phyloP scores from a whole-genome alignment of 139 green algal genomes.

The Auxenochlorella pyrenoidosa region DNA sequence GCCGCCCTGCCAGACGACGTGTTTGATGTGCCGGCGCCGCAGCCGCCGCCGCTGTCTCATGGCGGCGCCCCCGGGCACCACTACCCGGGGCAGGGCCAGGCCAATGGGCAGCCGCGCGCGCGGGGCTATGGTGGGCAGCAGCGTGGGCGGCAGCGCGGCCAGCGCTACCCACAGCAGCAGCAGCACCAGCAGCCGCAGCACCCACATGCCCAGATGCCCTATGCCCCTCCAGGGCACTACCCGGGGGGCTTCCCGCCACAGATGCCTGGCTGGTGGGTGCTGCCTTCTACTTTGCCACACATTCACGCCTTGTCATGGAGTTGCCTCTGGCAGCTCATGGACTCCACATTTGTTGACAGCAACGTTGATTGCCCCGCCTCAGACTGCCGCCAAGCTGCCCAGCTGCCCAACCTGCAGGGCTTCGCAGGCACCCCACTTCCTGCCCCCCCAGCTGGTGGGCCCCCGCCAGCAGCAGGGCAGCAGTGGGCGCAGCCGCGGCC shows the following conservation, averaged over 20 bases:
- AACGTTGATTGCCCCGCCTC: no score
- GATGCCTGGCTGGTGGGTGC: constrained; percentile 23
- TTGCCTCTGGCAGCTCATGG: no score
- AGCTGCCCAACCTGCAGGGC: neutral
- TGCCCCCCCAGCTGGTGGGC: constrained; percentile 26
- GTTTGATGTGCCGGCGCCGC: constrained; percentile 19
- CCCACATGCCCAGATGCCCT: neutral
- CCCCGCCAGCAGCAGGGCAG: constrained; percentile 30
- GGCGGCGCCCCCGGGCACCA: neutral
- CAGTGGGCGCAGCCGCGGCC: constrained; percentile 22
- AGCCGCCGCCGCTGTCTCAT: neutral
- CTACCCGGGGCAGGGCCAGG: neutral
- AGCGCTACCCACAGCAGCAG: constrained; percentile 4
- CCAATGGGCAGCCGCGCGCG: neutral
- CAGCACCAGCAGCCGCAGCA: constrained; percentile 26
- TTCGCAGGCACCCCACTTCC: constrained; percentile 19
- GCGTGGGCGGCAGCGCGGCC: neutral
- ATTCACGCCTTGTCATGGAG: no score
- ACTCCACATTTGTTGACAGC: no score
- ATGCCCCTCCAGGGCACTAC: neutral
- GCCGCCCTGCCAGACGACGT: constrained; percentile 34
- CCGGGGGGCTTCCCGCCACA: constrained; percentile 9
- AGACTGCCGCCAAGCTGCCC: neutral
- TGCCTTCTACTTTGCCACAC: no score
- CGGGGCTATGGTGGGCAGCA: neutral